Conservation (phyloP, 176 grass and related monocot species). For the Stipa capillata region DNA sequence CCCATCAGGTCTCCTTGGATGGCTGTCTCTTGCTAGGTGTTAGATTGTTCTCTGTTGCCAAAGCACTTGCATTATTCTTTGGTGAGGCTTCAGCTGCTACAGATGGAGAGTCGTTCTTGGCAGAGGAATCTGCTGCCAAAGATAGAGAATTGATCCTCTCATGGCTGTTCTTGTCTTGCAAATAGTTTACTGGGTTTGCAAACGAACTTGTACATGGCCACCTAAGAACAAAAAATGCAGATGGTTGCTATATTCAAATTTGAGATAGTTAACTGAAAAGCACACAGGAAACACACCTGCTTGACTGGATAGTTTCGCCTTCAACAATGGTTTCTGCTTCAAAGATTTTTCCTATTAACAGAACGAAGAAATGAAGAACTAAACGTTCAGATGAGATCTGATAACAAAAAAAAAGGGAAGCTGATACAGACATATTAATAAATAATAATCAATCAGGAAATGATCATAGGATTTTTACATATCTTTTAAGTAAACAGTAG, state of each 20-base stretch:
- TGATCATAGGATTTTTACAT: too few relatives aligned
- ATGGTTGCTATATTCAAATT: slow-evolving; percentile 9
- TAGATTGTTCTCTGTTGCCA: slow-evolving; percentile 42
- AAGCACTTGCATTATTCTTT: slow-evolving; percentile 27
- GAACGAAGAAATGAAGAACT: not conserved
- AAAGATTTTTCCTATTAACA: slow-evolving; percentile 48
- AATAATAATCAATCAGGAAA: too few relatives aligned
- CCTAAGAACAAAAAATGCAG: slow-evolving; percentile 22
- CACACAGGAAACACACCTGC: slow-evolving; percentile 32
- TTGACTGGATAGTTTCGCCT: slow-evolving; percentile 50
- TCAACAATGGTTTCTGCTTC: slow-evolving; percentile 49
- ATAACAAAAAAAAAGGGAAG: not conserved
- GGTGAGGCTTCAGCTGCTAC: slow-evolving; percentile 37
- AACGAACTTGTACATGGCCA: slow-evolving; percentile 69
- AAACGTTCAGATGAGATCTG: not conserved
- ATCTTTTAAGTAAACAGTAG: too few relatives aligned
- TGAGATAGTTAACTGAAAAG: not conserved
- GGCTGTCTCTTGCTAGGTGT: slow-evolving; percentile 43
- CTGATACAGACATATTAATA: too few relatives aligned
- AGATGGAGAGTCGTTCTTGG: slow-evolving; percentile 32
- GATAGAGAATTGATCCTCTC: slow-evolving; percentile 38
- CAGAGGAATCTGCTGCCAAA: slow-evolving; percentile 17
- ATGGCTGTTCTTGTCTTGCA: slow-evolving; percentile 26
- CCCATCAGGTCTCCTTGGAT: slow-evolving; percentile 54
- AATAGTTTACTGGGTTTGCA: slow-evolving; percentile 28